Percentiles rank a stretch among this genome's conserved stretches.
These are phyloP conservation scores for Brassica carinata DNA, from an alignment of 345 rosid species.

Conservation along the genomic window DNA sequence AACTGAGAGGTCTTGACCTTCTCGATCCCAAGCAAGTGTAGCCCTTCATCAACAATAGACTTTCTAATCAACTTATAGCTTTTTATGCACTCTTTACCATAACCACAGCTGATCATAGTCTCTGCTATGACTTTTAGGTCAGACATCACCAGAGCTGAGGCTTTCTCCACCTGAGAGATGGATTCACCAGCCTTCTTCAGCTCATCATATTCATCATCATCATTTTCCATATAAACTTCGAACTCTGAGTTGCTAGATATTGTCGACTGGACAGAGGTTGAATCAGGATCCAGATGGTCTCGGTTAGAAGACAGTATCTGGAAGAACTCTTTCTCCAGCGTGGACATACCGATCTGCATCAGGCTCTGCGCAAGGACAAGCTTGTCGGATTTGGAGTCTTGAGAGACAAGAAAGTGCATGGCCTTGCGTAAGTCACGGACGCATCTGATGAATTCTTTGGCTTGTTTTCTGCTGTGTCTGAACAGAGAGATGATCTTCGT, in stretches of 20 bases:
- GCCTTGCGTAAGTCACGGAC: constrained; percentile 51
- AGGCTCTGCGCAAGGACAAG: constrained; percentile 58
- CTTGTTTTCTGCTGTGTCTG: constrained; percentile 50
- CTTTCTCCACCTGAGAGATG: constrained; percentile 44
- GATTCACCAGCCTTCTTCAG: constrained; percentile 43
- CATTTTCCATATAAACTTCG: constrained; percentile 23
- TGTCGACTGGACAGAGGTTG: constrained; percentile 53
- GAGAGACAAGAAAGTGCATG: constrained; percentile 54
- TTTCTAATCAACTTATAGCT: constrained; percentile 57
- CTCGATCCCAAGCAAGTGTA: constrained; percentile 62
- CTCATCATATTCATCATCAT: constrained; percentile 29
- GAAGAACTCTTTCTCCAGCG: constrained; percentile 60
- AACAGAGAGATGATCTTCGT: constrained; percentile 45
- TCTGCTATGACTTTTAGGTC: constrained; percentile 72
- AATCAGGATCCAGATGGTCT: constrained; percentile 53
- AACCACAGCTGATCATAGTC: constrained; percentile 73
- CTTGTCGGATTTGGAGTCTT: constrained; percentile 44
- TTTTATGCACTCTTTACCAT: constrained; percentile 65
- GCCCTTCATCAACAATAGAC: constrained; percentile 65
- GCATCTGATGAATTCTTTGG: constrained; percentile 48
- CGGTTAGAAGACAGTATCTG: constrained; percentile 31
- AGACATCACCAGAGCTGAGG: constrained; percentile 47
- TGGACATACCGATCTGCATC: constrained; percentile 62
- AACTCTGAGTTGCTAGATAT: constrained; percentile 40
- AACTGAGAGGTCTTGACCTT: constrained; percentile 44